Evolutionary conservation across 768 basidiomycete species (phyloP), one percentile per base, ranked within the genome.

Genomic region (Hemileccinum impolitum): DNA sequence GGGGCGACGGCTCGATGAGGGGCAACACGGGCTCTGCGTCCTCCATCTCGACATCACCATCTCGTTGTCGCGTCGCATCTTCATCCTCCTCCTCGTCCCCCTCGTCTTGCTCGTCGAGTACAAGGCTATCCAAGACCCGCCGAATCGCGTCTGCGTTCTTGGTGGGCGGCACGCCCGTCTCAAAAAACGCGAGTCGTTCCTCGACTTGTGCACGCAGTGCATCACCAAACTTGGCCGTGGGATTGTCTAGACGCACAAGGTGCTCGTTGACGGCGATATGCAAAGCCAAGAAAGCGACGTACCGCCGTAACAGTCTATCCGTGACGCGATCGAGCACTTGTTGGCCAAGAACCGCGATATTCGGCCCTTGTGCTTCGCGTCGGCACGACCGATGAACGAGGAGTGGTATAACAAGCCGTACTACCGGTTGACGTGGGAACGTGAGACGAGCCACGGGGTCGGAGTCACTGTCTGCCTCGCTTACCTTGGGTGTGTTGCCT

Each of bases 271-370:
- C 35, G 36, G 3, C 8, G 2, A 5, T 38, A 23, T 6, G 3
- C 21, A 19, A 4, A 15, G 15, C 19, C 30, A 9, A 14, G 15
- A 18, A 31, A 4, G 28, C 12, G 13, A 60, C 79, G 47, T 58
- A 88, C 90, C 90, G 2, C 86, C 76, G 65, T 89, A 98, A 69
- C 94, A 97, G 67, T 98, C 95, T 70, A 98, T 97, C 47, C 95
- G 80, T 14, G 92, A 90, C 2, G 95, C 95, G 58, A 98, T 97
- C 47, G 94, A 94, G 64, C 92, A 94, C 71, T 98, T 98, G 79
- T 98, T 98, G 34, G 95, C 95, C 8, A 98, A 77, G 81, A 97
- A 98, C n/a, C 95, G 86, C 4, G 94, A 96, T 64, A 97, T 97
- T 47, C 95, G 87, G 10, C 95, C 95, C 76, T 97, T 98, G 77